A percentile compares a stretch with the other conserved stretches of the same genome.
These are phyloP conservation scores for Corchorus olitorius DNA, from an alignment of 345 rosid species.

Conservation along the genomic window DNA sequence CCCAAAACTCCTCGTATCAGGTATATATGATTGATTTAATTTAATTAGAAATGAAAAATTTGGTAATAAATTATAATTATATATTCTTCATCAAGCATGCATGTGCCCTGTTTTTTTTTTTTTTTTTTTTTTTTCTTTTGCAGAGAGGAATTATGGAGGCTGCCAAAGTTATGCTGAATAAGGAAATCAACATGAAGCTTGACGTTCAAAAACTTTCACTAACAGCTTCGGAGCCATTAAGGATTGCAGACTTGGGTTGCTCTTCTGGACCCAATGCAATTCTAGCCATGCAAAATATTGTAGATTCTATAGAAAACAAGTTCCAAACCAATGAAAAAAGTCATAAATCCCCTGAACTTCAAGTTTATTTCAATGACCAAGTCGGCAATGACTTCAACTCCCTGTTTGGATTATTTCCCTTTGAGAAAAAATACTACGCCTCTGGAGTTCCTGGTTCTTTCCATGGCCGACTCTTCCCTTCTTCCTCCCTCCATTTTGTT, in stretches of 20 bases:
- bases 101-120: too few relatives aligned
- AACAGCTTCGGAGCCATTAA: background rate
- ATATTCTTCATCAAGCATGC: too few relatives aligned
- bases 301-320: constrained; percentile 21
- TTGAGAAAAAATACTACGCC: background rate
- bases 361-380: constrained; percentile 29
- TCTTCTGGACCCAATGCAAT: constrained; percentile 24
- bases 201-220: background rate
- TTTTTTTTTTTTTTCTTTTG: too few relatives aligned
- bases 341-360: constrained; percentile 12
- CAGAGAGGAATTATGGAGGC: background rate
- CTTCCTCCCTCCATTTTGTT: background rate
- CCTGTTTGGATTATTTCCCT: background rate
- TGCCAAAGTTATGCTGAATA: background rate
- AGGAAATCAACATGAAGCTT: constrained; percentile 19
- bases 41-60: too few relatives aligned
- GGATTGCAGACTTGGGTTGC: constrained; percentile 22
- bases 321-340: background rate
- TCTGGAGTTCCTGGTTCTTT: background rate
- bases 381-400: constrained; percentile 24
- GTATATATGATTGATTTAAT: too few relatives aligned
- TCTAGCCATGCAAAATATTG: constrained; percentile 7
- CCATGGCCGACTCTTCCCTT: background rate
- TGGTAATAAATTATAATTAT: too few relatives aligned
- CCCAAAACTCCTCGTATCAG: too few relatives aligned